Base-by-base conservation (phyloP, 257 asterid species). In the Echium plantagineum region DNA sequence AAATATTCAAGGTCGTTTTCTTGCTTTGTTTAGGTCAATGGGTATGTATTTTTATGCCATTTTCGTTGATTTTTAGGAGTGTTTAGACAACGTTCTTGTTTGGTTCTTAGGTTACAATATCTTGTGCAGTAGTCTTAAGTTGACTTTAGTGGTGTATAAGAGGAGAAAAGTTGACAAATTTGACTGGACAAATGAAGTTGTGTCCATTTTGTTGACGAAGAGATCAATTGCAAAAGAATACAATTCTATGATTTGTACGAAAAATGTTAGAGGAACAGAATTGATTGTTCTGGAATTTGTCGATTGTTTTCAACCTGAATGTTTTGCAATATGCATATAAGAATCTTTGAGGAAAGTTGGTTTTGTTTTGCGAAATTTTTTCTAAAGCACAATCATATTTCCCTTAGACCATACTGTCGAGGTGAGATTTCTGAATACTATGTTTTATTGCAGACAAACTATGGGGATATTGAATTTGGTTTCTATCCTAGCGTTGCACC, bases 401-500 rank as follows among this genome's bases (percentile, higher is more conserved):
- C 17, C 16, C 20, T 31, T 51, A n/a, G 21, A 54, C 4, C 24
- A 46, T 70, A 30, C 6, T 8, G 8, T 35, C 0, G 31, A 16
- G n/a, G 28, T n/a, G 61, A 42, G 31, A 35, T 60, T 32, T 18
- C n/a, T 38, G 16, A 57, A 28, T 61, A 35, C 60, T 32, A 57
- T 65, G 56, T 16, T 57, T 21, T 21, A n/a, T 64, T 62, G 70
- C 77, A 75, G 81, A 75, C 77, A 26, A 72, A 64, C 54, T 72
- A 75, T 59, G 81, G 81, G 28, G 77, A 75, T 58, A 69, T 68
- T 65, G 81, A 72, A 66, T 75, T 72, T 65, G 77, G 81, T 21
- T 75, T 75, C 71, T 72, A 68, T 42, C 77, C 75, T 54, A 66
- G 59, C 52, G 73, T 69, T 66, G 79, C 70, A 13, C 97, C 95